Evolutionary conservation across 1,284 basidiomycete genomes (phyloP), one percentile per base, ranked within the genome.

Genomic region (Phylloboletellus chloephorus): DNA sequence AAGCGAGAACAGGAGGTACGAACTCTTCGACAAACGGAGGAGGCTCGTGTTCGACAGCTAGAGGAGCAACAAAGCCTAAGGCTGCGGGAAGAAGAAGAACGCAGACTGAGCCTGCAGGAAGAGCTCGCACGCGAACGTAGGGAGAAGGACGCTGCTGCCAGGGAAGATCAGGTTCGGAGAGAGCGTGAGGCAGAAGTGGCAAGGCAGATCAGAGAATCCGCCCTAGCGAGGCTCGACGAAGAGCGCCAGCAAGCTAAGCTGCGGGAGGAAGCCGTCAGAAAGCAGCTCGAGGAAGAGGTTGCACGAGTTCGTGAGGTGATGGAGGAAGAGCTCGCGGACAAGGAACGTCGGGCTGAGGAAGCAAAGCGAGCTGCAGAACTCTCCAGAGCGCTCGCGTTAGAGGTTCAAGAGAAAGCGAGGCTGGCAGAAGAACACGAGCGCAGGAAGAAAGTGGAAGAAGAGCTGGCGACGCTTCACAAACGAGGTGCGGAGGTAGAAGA

Each of bases 361-460:
- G 54, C 52, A 15, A 62, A 57, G 32, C 50, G 50, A 20, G 50
- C 47, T 15, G 51, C 54, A 22, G 62, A 65, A 17, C 51, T 61
- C 29, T 63, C 60, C 15, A 54, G 46, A 7, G 39, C 49, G 6
- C 26, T 60, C 35, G 52, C 47, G 5, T 35, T 43, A 7, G 60
- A 63, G 23, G 58, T 58, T 10, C 60, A 63, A 36, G 60, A 60
- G 38, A 63, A 44, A 28, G 56, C 56, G 11, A 53, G 58, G 17
- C 12, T 53, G 23, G 55, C 52, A 7, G 58, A 65, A 37, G 58
- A 64, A 43, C 53, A 62, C 32, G 51, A 60, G 13, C 57, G 49
- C 21, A 65, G 58, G 21, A 62, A 50, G 46, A 49, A 44, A 12
- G 34, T 49, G 22, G 61, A 63, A 26, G 46, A 43, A n/a, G 56